phyloP scores from a whole-genome alignment of 2,329 filamentous ascomycete genomes.

The Fusarium pseudoanthophilum region DNA sequence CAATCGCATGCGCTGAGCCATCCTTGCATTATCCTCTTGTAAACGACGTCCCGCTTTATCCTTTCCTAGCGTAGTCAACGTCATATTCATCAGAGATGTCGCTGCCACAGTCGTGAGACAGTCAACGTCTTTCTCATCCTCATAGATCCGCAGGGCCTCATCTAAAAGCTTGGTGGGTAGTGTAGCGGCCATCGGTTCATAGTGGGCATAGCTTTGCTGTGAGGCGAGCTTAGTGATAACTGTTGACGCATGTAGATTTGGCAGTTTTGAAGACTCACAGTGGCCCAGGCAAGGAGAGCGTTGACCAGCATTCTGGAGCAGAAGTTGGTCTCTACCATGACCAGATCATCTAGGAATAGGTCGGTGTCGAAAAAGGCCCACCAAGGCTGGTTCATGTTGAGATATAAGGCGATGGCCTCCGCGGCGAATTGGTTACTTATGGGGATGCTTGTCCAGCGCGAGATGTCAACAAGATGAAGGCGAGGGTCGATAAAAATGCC shows the following conservation, averaged over 20 bases:
- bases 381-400: background rate
- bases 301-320: background rate
- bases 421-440: background rate
- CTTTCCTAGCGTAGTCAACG: background rate
- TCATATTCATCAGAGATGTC: background rate
- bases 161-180: rapidly evolving
- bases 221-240: background rate
- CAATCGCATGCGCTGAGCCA: background rate
- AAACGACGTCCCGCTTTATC: background rate
- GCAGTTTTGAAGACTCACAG: background rate
- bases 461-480: background rate
- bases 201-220: background rate
- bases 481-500: background rate
- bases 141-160: background rate
- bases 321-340: background rate
- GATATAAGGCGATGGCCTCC: background rate
- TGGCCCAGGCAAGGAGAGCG: background rate
- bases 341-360: rapidly evolving
- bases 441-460: rapidly evolving
- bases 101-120: rapidly evolving
- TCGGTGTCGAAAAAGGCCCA: background rate
- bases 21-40: background rate
- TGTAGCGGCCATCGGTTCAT: background rate
- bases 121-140: rapidly evolving
- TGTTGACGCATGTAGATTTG: rapidly evolving